Conservation (phyloP, 495 filamentous ascomycete species). For the Penicillium turbatum region DNA sequence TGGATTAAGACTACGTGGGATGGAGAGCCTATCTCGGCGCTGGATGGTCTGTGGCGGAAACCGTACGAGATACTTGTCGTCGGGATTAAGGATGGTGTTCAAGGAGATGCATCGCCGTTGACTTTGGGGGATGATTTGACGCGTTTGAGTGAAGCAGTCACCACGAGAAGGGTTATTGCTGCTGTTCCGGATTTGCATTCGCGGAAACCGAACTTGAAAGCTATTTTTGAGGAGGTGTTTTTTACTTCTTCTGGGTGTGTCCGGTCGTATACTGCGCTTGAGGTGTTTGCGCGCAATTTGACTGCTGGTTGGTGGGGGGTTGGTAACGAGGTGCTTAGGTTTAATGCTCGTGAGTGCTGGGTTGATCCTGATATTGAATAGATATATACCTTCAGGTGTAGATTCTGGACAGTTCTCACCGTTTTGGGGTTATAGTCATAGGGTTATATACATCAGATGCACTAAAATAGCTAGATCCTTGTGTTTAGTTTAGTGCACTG, state of each 20-base stretch:
- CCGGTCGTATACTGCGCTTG: conserved; percentile 60
- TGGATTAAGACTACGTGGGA: conserved; percentile 79
- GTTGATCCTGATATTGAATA: conserved; percentile 14
- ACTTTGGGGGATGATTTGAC: conserved; percentile 3
- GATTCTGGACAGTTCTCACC: too few relatives aligned
- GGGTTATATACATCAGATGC: too few relatives aligned
- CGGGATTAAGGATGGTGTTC: conserved; percentile 30
- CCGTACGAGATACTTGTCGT: conserved; percentile 84
- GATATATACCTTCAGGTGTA: too few relatives aligned
- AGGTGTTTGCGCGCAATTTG: conserved; percentile 84
- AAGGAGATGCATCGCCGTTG: not conserved
- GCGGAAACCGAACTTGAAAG: conserved; percentile 72
- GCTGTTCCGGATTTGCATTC: conserved; percentile 90
- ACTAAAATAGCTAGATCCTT: too few relatives aligned
- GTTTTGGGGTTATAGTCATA: too few relatives aligned
- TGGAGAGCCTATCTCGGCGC: conserved; percentile 66
- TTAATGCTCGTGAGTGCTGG: conserved; percentile 72
- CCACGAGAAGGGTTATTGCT: conserved; percentile 58
- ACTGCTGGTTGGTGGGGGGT: conserved; percentile 86
- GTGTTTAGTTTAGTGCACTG: too few relatives aligned
- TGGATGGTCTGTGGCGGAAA: conserved; percentile 70
- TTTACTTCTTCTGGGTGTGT: conserved; percentile 10
- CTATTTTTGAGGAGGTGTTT: conserved; percentile 50
- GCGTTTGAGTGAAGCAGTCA: conserved; percentile 6
- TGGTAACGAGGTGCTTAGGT: conserved; percentile 82